These are phyloP conservation scores for Lactarius sp. DNA, from an alignment of 768 basidiomycete species.

Conservation along the genomic window DNA sequence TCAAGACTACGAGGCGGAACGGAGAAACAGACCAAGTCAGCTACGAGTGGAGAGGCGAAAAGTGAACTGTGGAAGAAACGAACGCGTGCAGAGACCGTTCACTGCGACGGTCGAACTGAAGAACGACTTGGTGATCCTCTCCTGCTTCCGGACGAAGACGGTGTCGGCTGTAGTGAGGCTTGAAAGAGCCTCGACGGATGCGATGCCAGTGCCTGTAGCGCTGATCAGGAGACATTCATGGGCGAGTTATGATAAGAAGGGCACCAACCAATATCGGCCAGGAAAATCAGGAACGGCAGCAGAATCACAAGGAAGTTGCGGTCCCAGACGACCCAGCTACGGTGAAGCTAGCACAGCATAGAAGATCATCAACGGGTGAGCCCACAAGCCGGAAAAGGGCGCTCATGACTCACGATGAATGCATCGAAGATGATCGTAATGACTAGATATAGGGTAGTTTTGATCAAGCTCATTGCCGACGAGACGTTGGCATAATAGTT, in stretches of 20 bases:
- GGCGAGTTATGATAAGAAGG: neutral
- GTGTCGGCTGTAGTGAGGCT: conserved; percentile 25
- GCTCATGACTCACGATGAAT: conserved; percentile 28
- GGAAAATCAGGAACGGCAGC: conserved; percentile 29
- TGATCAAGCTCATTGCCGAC: conserved; percentile 28
- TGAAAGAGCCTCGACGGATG: conserved; percentile 26
- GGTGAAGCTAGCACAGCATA: conserved; percentile 25
- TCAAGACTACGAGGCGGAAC: conserved; percentile 22
- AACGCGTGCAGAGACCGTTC: conserved; percentile 31
- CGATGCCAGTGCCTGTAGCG: conserved; percentile 25
- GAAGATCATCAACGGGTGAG: neutral
- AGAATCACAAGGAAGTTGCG: conserved; percentile 20
- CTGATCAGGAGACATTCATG: neutral
- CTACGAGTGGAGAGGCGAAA: neutral
- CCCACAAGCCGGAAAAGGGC: neutral
- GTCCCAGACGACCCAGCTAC: conserved; percentile 30
- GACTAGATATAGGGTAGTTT: conserved; percentile 28
- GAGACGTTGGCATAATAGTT: conserved; percentile 27
- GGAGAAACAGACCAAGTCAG: neutral
- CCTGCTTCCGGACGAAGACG: conserved; percentile 27
- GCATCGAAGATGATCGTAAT: conserved; percentile 30
- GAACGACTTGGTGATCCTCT: conserved; percentile 28
- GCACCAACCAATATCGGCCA: conserved; percentile 31
- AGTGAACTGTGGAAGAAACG: conserved; percentile 6
- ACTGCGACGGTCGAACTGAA: conserved; percentile 28